A percentile compares a stretch with the other conserved stretches of the same genome.
phyloP scores from a whole-genome alignment of 2,329 filamentous ascomycete genomes.

The Curvularia verruculosa region DNA sequence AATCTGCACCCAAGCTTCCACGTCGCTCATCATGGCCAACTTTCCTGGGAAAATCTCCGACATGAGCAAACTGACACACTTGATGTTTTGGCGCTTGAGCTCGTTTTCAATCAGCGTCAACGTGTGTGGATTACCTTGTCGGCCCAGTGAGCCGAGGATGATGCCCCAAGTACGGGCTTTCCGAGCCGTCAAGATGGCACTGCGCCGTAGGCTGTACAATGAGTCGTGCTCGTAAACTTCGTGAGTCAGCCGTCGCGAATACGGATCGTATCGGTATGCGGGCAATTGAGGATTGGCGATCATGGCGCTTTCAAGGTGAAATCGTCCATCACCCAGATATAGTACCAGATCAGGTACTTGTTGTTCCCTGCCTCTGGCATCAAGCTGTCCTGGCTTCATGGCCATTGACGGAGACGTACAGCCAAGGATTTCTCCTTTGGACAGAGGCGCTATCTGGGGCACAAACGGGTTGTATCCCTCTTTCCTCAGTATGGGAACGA shows the following conservation, averaged over 20 bases:
- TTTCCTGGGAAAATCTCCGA: slow-evolving; percentile 98
- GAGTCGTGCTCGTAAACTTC: slow-evolving; percentile 92
- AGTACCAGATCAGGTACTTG: slow-evolving; percentile 71
- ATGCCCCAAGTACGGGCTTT: slow-evolving; percentile 89
- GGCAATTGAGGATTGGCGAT: slow-evolving; percentile 93
- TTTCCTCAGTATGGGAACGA: slow-evolving; percentile 75
- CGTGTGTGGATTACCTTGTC: slow-evolving; percentile 95
- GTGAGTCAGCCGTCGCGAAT: slow-evolving; percentile 86
- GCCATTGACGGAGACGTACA: slow-evolving; percentile 78
- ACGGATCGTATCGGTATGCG: slow-evolving; percentile 96
- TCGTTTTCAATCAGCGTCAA: slow-evolving; percentile 83
- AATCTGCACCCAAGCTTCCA: slow-evolving; percentile 98
- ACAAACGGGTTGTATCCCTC: slow-evolving; percentile 86
- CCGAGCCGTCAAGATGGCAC: slow-evolving; percentile 77
- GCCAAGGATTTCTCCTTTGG: slow-evolving; percentile 95
- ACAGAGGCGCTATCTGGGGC: slow-evolving; percentile 90
- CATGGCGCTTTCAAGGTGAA: slow-evolving; percentile 98
- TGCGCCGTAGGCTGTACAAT: slow-evolving; percentile 79
- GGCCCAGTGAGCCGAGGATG: slow-evolving; percentile 87
- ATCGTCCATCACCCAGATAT: slow-evolving; percentile 89
- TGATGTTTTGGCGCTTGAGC: slow-evolving; percentile 72
- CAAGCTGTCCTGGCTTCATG: slow-evolving; percentile 41
- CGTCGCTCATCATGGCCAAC: slow-evolving; percentile 86
- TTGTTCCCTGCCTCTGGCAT: slow-evolving; percentile 56
- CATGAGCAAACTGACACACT: slow-evolving; percentile 82